A percentile compares a stretch with the other conserved stretches of the same genome.
Evolutionary conservation across 176 grass and related monocot genomes (phyloP).

Genomic region (Triticum aestivum): IWGSC_CS_RefSeq_v2.1 NC_057809.1:464249369-464249868

Average conservation of each 20-base stretch:
- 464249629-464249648: neutral
- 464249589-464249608: neutral
- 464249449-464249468: neutral
- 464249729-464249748: neutral
- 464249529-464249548: neutral
- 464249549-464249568: neutral
- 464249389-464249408: neutral
- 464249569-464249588: neutral
- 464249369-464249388: neutral
- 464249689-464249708: neutral
- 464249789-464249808: neutral
- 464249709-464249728: neutral
- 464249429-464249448: slow-evolving; percentile 11
- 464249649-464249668: neutral
- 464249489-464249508: neutral
- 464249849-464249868: neutral
- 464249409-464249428: neutral
- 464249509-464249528: neutral
- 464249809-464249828: neutral
- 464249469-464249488: neutral
- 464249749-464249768: too few species aligned
- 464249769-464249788: too few species aligned
- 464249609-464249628: neutral
- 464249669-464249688: neutral
- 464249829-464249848: neutral